A percentile compares a stretch with the other conserved stretches of the same genome.
Evolutionary conservation across 345 rosid genomes (phyloP).

Genomic region (Citrus cavaleriei): DNA sequence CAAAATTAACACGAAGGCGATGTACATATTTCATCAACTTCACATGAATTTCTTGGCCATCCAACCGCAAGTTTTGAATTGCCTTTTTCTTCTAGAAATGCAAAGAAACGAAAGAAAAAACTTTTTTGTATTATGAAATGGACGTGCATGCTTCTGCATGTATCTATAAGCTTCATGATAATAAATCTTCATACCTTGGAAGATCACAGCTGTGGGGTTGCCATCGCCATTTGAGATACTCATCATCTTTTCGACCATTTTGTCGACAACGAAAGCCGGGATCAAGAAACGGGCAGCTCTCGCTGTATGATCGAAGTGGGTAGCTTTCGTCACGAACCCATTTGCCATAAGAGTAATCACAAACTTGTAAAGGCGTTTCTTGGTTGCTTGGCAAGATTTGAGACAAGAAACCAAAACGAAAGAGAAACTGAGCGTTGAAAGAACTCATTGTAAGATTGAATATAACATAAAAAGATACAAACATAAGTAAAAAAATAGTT

Average conservation of each 20-base stretch:
- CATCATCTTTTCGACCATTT: constrained; percentile 61
- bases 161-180: neutral
- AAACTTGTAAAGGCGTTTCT: constrained; percentile 4
- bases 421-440: constrained; percentile 4
- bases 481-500: constrained; percentile 19
- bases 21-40: neutral
- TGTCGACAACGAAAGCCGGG: constrained; percentile 67
- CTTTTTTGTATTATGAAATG: neutral
- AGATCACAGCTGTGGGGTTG: constrained; percentile 73
- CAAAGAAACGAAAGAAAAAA: too few species aligned
- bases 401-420: constrained; percentile 25
- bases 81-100: too few species aligned
- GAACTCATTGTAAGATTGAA: constrained; percentile 16
- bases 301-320: constrained; percentile 33
- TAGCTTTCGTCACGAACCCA: constrained; percentile 54
- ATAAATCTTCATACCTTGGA: constrained; percentile 51
- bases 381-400: neutral
- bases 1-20: neutral
- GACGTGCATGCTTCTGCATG: constrained; percentile 8
- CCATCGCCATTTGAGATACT: constrained; percentile 84
- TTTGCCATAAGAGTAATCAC: constrained; percentile 63
- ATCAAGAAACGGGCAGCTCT: constrained; percentile 77
- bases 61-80: too few species aligned
- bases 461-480: constrained; percentile 34
- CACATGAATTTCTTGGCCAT: neutral